These are phyloP conservation scores for Phytopythium chamaehyphon DNA, from an alignment of 352 stramenopile genomes.

Conservation along the genomic window DNA sequence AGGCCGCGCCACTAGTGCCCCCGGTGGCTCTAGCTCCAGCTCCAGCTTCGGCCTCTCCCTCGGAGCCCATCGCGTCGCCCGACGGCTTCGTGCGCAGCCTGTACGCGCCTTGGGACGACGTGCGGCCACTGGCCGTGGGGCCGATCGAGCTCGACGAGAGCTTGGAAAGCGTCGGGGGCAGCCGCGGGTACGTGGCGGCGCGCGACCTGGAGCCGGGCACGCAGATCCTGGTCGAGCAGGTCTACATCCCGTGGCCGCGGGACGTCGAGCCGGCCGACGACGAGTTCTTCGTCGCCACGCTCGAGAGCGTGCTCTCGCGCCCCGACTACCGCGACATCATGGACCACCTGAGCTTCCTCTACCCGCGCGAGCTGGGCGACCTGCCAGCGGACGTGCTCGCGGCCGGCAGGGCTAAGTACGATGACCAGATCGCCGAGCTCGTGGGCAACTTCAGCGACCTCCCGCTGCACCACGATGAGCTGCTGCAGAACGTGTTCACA, in stretches of 20 bases:
- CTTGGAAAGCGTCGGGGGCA: slow-evolving; percentile 61
- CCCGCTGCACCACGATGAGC: slow-evolving; percentile 51
- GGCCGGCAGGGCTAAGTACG: slow-evolving; percentile 57
- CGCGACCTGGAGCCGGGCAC: slow-evolving; percentile 82
- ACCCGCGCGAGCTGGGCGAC: slow-evolving; percentile 80
- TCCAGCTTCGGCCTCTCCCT: no score
- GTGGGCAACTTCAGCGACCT: slow-evolving; percentile 41
- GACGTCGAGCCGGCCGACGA: slow-evolving; percentile 77
- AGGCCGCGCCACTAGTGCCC: no score
- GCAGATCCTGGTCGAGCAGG: slow-evolving; percentile 86
- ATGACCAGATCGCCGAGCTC: slow-evolving; percentile 46
- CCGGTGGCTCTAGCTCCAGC: no score
- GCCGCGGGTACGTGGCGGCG: slow-evolving; percentile 85
- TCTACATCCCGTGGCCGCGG: slow-evolving; percentile 87
- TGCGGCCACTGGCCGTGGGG: slow-evolving; percentile 75
- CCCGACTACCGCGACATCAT: slow-evolving; percentile 69
- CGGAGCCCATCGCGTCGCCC: no score
- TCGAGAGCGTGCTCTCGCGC: slow-evolving; percentile 76
- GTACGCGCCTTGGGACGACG: slow-evolving; percentile 72
- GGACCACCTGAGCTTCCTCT: slow-evolving; percentile 75
- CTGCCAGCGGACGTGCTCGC: slow-evolving; percentile 49
- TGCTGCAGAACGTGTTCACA: slow-evolving; percentile 86
- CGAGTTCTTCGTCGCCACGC: slow-evolving; percentile 86
- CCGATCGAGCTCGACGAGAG: slow-evolving; percentile 67
- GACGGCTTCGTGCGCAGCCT: slow-evolving; percentile 24